Base-by-base conservation (phyloP, 306 rosid genomes). In the Quercus mongolica region DNA sequence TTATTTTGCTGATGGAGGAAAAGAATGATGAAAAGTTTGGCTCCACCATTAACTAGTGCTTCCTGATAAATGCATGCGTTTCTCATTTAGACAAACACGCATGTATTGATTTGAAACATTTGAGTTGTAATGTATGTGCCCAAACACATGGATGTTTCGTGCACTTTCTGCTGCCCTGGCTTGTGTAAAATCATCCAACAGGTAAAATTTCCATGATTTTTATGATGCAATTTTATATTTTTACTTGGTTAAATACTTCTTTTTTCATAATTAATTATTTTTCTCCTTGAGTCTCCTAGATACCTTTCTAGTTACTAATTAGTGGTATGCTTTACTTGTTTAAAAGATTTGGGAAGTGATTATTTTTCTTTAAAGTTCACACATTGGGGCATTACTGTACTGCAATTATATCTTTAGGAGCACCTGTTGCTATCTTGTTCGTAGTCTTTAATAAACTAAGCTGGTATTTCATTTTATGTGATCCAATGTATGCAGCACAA, bases 401-500 rank as follows among this genome's bases (percentile, higher is more conserved):
- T 68, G 14, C 11, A 54, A 3, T 67, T 31, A 18, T 5, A 68
- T 68, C 28, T 10, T 65, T 10, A 14, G 38, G 49, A 52, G 55
- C 64, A 49, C 18, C 74, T 63, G 65, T 54, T 55, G 19, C 21
- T 46, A 64, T 65, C 35, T 30, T 55, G 61, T 44, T 12, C 0
- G 14, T 52, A 33, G 44, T 35, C 33, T 52, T 55, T 20, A 49
- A 46, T 33, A 67, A 67, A 38, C 6, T 10, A 19, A 30, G 59
- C 2, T 44, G 3, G 30, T 55, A 1, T 44, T 61, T 41, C 70
- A 44, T 75, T 46, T 21, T 7, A 17, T 72, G 57, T 23, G 30
- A 57, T 83, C 58, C 55, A 76, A 20, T 77, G 61, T 76, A 70
- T 75, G 14, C 55, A 18, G 61, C 23, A 35, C 25, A 13, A 44